These are phyloP conservation scores for Geranium rotundifolium DNA, from an alignment of 345 rosid species.

Conservation along the genomic window DNA sequence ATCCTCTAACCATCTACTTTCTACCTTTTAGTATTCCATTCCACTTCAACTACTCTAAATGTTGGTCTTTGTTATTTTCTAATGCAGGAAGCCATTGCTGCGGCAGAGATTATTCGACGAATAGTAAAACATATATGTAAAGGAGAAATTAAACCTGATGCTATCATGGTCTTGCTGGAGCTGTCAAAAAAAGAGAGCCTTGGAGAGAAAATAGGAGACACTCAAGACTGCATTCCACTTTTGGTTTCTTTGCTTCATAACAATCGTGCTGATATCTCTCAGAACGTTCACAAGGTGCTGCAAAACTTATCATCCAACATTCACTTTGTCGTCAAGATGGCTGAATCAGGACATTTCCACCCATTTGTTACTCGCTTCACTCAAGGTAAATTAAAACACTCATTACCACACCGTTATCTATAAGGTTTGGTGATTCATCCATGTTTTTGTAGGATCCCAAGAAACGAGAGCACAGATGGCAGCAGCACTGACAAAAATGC, in stretches of 20 bases:
- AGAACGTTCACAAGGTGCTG: slow-evolving; percentile 23
- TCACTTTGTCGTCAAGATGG: slow-evolving; percentile 39
- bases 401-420: neutral
- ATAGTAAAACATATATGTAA: slow-evolving; percentile 28
- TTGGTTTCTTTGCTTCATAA: slow-evolving; percentile 32
- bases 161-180: slow-evolving; percentile 28
- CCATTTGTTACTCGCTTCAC: slow-evolving; percentile 33
- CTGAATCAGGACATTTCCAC: slow-evolving; percentile 29
- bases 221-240: slow-evolving; percentile 35
- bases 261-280: slow-evolving; percentile 11
- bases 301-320: slow-evolving; percentile 36
- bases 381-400: slow-evolving; percentile 21
- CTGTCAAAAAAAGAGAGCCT: slow-evolving; percentile 25
- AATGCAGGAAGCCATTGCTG: slow-evolving; percentile 29
- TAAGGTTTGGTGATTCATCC: slow-evolving; percentile 1
- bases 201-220: slow-evolving; percentile 28
- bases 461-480: slow-evolving; percentile 40
- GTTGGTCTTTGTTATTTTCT: slow-evolving; percentile 1
- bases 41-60: neutral
- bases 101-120: slow-evolving; percentile 26
- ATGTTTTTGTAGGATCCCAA: slow-evolving; percentile 18
- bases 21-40: neutral
- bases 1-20: neutral
- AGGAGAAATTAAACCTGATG: slow-evolving; percentile 19
- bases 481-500: slow-evolving; percentile 31